phyloP scores from a whole-genome alignment of 2,329 filamentous ascomycete genomes.

The Stylonectria norvegica region DNA sequence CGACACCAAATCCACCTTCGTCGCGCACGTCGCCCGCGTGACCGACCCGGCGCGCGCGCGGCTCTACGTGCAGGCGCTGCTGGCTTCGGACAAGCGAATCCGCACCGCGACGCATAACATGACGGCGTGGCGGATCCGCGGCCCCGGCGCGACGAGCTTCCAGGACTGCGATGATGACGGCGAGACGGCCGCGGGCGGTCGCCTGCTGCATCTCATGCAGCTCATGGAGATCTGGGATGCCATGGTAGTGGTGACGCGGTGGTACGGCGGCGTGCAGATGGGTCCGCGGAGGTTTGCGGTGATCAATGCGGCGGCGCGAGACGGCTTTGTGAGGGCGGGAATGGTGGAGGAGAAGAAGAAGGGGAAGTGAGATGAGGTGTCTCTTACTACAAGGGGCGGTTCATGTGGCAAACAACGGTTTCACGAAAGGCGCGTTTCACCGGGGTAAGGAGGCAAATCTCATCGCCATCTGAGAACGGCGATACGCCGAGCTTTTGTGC shows the following conservation, averaged over 20 bases:
- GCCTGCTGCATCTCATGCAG: constrained; percentile 87
- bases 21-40: constrained; percentile 73
- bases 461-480: constrained; percentile 1
- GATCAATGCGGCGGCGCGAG: constrained; percentile 82
- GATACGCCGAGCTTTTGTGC: constrained; percentile 12
- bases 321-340: constrained; percentile 76
- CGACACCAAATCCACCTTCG: constrained; percentile 83
- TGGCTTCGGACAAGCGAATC: constrained; percentile 78
- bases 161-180: constrained; percentile 97
- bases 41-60: constrained; percentile 68
- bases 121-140: constrained; percentile 82
- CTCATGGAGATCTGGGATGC: constrained; percentile 91
- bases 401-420: too few relatives aligned
- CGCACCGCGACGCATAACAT: constrained; percentile 94
- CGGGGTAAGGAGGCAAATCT: not conserved
- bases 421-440: too few relatives aligned
- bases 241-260: constrained; percentile 88
- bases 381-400: too few relatives aligned
- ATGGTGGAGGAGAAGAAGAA: constrained; percentile 56
- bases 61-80: constrained; percentile 67
- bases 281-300: constrained; percentile 86
- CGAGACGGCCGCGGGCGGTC: constrained; percentile 83
- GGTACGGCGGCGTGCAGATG: constrained; percentile 90
- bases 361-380: constrained; percentile 26
- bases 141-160: constrained; percentile 51